Percentiles rank a stretch among this genome's conserved stretches.
These are phyloP conservation scores for Fusarium xyrophilum DNA, from an alignment of 2,329 filamentous ascomycete species.

Conservation along the genomic window DNA sequence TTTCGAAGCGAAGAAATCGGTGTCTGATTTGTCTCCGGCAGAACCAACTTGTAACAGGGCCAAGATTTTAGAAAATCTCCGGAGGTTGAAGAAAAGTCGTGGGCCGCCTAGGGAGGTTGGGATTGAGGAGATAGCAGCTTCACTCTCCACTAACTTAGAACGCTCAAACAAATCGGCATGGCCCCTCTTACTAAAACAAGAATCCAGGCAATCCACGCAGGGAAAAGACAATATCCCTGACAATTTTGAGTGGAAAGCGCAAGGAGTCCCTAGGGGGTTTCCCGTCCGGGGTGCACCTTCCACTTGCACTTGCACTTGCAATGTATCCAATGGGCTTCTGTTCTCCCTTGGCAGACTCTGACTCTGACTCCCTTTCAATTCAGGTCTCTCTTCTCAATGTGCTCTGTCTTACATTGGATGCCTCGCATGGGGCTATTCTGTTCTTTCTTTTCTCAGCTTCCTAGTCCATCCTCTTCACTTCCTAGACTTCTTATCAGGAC, in stretches of 20 bases:
- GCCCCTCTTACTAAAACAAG: constrained; percentile 29
- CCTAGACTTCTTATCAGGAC: background rate
- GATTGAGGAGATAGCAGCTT: background rate
- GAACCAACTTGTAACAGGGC: background rate
- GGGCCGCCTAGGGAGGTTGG: no score
- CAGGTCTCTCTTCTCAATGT: background rate
- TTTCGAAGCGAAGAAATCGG: background rate
- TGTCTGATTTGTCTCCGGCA: background rate
- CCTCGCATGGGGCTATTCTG: background rate
- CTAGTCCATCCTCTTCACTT: background rate
- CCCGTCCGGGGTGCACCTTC: constrained; percentile 22
- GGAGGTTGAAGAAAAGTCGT: constrained; percentile 24
- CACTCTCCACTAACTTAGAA: constrained; percentile 13
- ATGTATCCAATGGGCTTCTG: background rate
- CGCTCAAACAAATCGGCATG: constrained; percentile 4
- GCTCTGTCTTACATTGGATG: background rate
- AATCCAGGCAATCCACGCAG: constrained; percentile 8
- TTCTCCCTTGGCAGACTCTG: constrained; percentile 18
- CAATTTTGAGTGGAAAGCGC: background rate
- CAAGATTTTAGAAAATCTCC: constrained; percentile 14
- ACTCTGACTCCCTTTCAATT: constrained; percentile 14
- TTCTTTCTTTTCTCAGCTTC: background rate
- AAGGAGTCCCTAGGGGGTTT: constrained; percentile 22
- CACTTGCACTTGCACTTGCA: background rate
- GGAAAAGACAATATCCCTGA: constrained; percentile 11